phyloP scores from a whole-genome alignment of 2,329 filamentous ascomycete genomes.

The Cladorrhinum sp. region DNA sequence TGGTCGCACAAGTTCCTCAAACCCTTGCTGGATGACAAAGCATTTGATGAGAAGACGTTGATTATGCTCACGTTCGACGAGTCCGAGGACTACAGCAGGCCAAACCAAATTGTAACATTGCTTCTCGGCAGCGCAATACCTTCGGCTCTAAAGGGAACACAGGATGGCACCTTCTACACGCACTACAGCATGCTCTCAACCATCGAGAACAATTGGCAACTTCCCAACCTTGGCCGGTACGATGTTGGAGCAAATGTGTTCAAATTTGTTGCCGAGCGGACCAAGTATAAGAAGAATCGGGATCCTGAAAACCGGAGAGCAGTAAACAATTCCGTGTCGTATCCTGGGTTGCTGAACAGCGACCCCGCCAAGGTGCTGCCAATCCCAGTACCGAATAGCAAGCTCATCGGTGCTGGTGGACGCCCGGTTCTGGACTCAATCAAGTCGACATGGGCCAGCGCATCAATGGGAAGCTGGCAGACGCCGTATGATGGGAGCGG shows the following conservation, averaged over 20 bases:
- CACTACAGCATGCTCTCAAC: conserved; percentile 44
- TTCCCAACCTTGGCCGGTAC: conserved; percentile 42
- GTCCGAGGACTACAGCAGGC: conserved; percentile 48
- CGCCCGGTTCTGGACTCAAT: conserved; percentile 37
- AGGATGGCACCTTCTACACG: conserved; percentile 48
- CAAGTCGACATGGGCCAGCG: conserved; percentile 32
- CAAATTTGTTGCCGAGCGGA: conserved; percentile 25
- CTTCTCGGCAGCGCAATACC: conserved; percentile 55
- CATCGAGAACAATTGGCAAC: conserved; percentile 41
- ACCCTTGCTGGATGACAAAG: conserved; percentile 48
- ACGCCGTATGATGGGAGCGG: conserved; percentile 48
- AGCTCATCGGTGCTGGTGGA: conserved; percentile 43
- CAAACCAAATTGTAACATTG: conserved; percentile 53
- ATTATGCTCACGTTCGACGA: conserved; percentile 59
- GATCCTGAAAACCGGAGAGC: conserved; percentile 36
- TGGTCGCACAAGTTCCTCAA: conserved; percentile 53
- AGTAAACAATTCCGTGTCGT: conserved; percentile 42
- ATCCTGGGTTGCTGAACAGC: conserved; percentile 40
- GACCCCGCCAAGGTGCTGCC: conserved; percentile 31
- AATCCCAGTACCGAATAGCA: conserved; percentile 42
- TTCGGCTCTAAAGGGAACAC: conserved; percentile 43
- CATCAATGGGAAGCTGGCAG: conserved; percentile 21
- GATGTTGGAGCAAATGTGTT: conserved; percentile 37
- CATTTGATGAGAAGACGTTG: conserved; percentile 52
- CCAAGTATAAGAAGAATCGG: conserved; percentile 29